Evolutionary conservation across 345 rosid species (phyloP).

Genomic region (Brassica incana): DNA sequence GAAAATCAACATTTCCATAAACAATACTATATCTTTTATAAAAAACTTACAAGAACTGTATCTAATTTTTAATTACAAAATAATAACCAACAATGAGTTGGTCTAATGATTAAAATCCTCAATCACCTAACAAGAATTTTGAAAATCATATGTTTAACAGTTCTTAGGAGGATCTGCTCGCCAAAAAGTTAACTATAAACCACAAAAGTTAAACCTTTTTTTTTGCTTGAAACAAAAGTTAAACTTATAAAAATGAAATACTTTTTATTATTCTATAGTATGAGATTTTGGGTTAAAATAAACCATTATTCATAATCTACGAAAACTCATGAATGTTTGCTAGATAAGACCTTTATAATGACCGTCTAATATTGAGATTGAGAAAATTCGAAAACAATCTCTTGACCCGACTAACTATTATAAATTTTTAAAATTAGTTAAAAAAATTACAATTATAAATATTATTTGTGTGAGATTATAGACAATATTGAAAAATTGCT

Average conservation of each 20-base stretch:
- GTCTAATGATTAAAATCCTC: background rate
- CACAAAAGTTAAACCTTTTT: too few relatives aligned
- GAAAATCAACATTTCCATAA: background rate
- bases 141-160: too few relatives aligned
- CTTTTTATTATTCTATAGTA: background rate
- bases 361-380: background rate
- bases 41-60: background rate
- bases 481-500: too few relatives aligned
- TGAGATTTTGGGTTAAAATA: background rate
- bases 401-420: background rate
- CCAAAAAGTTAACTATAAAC: background rate
- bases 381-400: background rate
- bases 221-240: background rate
- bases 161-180: background rate
- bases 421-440: too few relatives aligned
- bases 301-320: background rate
- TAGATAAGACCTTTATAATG: background rate
- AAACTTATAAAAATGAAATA: background rate
- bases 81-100: background rate
- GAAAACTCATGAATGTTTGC: background rate
- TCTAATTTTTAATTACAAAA: too few relatives aligned
- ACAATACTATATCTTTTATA: background rate
- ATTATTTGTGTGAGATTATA: too few relatives aligned
- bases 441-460: too few relatives aligned
- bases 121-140: background rate